Percentiles rank a stretch among this genome's conserved stretches.
These are phyloP conservation scores for Hanseniaspora singularis DNA, from an alignment of 805 yeast genomes.

Conservation along the genomic window DNA sequence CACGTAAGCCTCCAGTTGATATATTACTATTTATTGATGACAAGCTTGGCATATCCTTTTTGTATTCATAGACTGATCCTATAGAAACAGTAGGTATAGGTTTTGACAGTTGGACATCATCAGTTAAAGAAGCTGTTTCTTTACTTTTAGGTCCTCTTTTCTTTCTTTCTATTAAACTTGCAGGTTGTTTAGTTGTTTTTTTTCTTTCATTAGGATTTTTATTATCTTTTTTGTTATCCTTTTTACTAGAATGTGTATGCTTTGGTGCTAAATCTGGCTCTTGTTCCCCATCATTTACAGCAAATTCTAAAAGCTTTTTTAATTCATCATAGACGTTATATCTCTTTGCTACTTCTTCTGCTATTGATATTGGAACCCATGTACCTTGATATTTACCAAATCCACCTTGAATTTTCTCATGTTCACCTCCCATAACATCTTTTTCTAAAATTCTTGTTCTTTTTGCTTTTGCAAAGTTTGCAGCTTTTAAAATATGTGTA, in stretches of 20 bases:
- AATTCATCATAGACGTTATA: conserved; percentile 53
- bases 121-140: not conserved
- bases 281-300: conserved; percentile 37
- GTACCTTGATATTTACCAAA: conserved; percentile 96
- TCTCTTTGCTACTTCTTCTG: conserved; percentile 52
- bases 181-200: not conserved
- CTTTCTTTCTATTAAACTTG: not conserved
- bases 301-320: conserved; percentile 53
- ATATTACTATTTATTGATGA: not conserved
- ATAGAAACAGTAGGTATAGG: not conserved
- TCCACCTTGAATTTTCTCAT: conserved; percentile 94
- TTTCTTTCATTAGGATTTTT: not conserved
- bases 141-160: not conserved
- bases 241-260: conserved; percentile 52
- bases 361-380: conserved; percentile 81
- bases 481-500: conserved; percentile 86
- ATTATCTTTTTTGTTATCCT: conserved; percentile 27
- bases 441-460: conserved; percentile 83
- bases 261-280: conserved; percentile 53
- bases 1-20: conserved; percentile 1
- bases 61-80: not conserved
- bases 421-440: conserved; percentile 81
- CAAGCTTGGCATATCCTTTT: not conserved
- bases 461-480: conserved; percentile 87
- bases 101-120: not conserved